These are phyloP conservation scores for Exophiala phaeomuriformis DNA, from an alignment of 2,329 filamentous ascomycete genomes.

Conservation along the genomic window DNA sequence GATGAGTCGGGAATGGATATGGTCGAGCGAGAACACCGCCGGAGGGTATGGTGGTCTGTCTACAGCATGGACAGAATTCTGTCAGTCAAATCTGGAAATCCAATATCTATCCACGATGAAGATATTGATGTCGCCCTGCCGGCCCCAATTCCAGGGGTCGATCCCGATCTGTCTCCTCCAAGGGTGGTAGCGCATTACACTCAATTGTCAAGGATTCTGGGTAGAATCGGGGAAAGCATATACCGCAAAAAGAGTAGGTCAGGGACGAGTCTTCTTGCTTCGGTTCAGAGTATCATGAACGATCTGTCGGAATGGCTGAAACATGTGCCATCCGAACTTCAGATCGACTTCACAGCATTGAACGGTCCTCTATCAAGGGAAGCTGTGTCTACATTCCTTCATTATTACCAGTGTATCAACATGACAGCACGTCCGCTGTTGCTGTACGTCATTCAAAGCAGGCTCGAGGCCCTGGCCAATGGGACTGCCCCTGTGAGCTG, in stretches of 20 bases:
- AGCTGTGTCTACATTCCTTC: slow-evolving; percentile 46
- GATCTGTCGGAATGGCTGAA: slow-evolving; percentile 47
- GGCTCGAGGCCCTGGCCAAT: slow-evolving; percentile 35
- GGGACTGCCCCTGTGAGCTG: slow-evolving; percentile 38
- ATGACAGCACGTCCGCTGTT: slow-evolving; percentile 51
- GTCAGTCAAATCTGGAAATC: slow-evolving; percentile 49
- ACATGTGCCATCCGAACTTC: slow-evolving; percentile 42
- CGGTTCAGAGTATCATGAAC: slow-evolving; percentile 46
- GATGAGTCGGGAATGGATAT: slow-evolving; percentile 36
- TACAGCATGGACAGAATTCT: slow-evolving; percentile 50
- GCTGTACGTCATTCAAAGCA: slow-evolving; percentile 47
- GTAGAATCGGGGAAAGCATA: slow-evolving; percentile 44
- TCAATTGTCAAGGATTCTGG: slow-evolving; percentile 47
- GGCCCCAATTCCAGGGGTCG: slow-evolving; percentile 30
- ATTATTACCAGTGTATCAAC: slow-evolving; percentile 53
- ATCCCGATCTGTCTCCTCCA: slow-evolving; percentile 41
- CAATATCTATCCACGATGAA: slow-evolving; percentile 49
- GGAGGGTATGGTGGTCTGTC: slow-evolving; percentile 51
- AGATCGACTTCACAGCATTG: slow-evolving; percentile 43
- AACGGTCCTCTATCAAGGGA: slow-evolving; percentile 41
- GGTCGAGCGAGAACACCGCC: slow-evolving; percentile 42
- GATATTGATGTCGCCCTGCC: slow-evolving; percentile 44
- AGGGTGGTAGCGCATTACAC: slow-evolving; percentile 48
- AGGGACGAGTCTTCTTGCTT: slow-evolving; percentile 43
- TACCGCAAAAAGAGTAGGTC: slow-evolving; percentile 45